Base-by-base conservation (phyloP, 2,329 filamentous ascomycete species). In the Cladophialophora exuberans region DNA sequence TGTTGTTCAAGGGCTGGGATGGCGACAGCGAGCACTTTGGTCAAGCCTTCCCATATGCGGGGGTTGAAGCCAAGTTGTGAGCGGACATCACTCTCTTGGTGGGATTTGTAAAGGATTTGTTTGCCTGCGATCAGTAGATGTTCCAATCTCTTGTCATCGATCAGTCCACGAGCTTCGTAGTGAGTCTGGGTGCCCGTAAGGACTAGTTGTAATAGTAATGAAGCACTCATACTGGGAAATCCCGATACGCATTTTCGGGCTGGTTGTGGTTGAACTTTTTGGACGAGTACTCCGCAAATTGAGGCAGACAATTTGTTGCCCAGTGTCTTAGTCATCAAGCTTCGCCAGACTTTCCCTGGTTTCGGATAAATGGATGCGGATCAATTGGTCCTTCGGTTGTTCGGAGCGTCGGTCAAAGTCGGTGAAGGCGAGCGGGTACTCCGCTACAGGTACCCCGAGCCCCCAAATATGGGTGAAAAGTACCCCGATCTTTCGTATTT, bases 1-100 rank as follows among this genome's bases (percentile, higher is more conserved):
- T 84, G 81, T 28, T 77, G 75, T 65, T 85, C 83, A 38, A 86
- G 76, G 31, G 81, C 82, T 1, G 81, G 82, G 15, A 85, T 80
- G 15, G 83, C 83, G 54, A 80, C 79, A 47, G 78, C 79, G 57
- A 87, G 72, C 18, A 85, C 75, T 41, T 75, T 75, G 25, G 79
- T 79, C 43, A 85, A 74, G 33, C 83, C 81, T 62, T 80, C 74
- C 84, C 84, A 87, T 62, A 84, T 79, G 51, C 78, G 73, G 31
- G 75, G 72, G 36, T 81, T 78, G 59, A 79, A 72, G 31, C 83
- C 84, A 25, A 86, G 74, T 60, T 80, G 79, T 62, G 82, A 76
- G 74, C 80, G 76, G 55, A 83, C 75, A 62, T 82, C 78, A 36
- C 78, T 75, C 60, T 80, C 78, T 59, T 79, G 77, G 44, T 82